Evolutionary conservation across 1,139 yeast species (phyloP).

Genomic region (Nakaseomyces nivariensis): DNA sequence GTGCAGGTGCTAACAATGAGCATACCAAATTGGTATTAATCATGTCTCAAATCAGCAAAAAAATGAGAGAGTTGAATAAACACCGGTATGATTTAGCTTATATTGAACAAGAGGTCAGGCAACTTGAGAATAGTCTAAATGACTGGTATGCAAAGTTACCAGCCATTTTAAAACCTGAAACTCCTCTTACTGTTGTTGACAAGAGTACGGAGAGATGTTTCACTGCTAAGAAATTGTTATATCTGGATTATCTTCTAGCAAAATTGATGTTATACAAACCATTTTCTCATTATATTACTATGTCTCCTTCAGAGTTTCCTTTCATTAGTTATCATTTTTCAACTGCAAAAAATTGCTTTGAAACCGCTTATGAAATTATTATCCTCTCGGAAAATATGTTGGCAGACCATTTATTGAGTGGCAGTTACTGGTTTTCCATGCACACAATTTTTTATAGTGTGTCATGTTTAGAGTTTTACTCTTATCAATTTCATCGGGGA

Average conservation of each 20-base stretch:
- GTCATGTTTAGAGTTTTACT: conserved; percentile 70
- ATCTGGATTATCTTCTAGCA: conserved; percentile 56
- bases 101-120: conserved; percentile 7
- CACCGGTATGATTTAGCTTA: conserved; percentile 5
- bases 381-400: conserved; percentile 70
- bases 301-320: conserved; percentile 9
- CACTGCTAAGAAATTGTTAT: conserved; percentile 55
- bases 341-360: conserved; percentile 65
- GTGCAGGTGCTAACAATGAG: conserved; percentile 69
- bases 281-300: conserved; percentile 45
- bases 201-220: conserved; percentile 39
- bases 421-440: conserved; percentile 85
- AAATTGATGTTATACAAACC: conserved; percentile 65
- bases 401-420: conserved; percentile 55
- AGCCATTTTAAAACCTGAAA: conserved; percentile 48
- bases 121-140: conserved; percentile 58
- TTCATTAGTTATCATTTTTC: conserved; percentile 36
- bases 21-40: conserved; percentile 65
- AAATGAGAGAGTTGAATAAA: conserved; percentile 31
- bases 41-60: conserved; percentile 42
- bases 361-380: conserved; percentile 71
- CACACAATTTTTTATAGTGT: conserved; percentile 81
- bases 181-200: conserved; percentile 4
- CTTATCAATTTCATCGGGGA: conserved; percentile 32
- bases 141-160: conserved; percentile 67